Conservation (phyloP, 495 filamentous ascomycete genomes). For the Mycothermus thermophilus region DNA sequence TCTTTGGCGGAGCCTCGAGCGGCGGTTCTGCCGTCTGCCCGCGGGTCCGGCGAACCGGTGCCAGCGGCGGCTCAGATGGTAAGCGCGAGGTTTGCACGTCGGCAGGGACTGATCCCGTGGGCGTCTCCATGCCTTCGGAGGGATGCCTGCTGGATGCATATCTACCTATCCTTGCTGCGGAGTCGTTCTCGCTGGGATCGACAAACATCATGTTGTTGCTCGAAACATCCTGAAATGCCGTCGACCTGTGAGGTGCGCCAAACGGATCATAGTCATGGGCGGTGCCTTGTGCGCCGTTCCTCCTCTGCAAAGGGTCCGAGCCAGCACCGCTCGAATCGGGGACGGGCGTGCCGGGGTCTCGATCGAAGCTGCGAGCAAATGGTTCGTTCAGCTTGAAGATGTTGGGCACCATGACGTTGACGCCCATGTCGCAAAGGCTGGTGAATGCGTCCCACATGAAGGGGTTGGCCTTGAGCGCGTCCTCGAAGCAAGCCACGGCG, state of each 20-base stretch:
- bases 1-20: slow-evolving; percentile 50
- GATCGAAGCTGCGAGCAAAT: slow-evolving; percentile 28
- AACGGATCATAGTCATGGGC: slow-evolving; percentile 33
- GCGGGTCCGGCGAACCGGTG: slow-evolving; percentile 48
- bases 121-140: slow-evolving; percentile 28
- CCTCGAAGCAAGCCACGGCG: slow-evolving; percentile 71
- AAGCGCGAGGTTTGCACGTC: slow-evolving; percentile 17
- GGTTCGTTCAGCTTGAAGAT: slow-evolving; percentile 61
- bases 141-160: slow-evolving; percentile 14
- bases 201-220: slow-evolving; percentile 20
- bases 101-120: slow-evolving; percentile 15
- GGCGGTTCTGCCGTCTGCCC: slow-evolving; percentile 40
- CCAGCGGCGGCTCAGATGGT: slow-evolving; percentile 47
- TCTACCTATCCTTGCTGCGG: slow-evolving; percentile 29
- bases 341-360: slow-evolving; percentile 13
- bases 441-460: slow-evolving; percentile 98
- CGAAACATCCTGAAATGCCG: slow-evolving; percentile 23
- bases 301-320: slow-evolving; percentile 25
- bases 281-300: slow-evolving; percentile 19
- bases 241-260: slow-evolving; percentile 21
- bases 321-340: slow-evolving; percentile 19
- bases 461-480: slow-evolving; percentile 77
- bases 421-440: slow-evolving; percentile 54
- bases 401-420: slow-evolving; percentile 60
- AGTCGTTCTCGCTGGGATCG: slow-evolving; percentile 27